Evolutionary conservation across 495 filamentous ascomycete genomes (phyloP).

Genomic region (Penicillium lividum): DNA sequence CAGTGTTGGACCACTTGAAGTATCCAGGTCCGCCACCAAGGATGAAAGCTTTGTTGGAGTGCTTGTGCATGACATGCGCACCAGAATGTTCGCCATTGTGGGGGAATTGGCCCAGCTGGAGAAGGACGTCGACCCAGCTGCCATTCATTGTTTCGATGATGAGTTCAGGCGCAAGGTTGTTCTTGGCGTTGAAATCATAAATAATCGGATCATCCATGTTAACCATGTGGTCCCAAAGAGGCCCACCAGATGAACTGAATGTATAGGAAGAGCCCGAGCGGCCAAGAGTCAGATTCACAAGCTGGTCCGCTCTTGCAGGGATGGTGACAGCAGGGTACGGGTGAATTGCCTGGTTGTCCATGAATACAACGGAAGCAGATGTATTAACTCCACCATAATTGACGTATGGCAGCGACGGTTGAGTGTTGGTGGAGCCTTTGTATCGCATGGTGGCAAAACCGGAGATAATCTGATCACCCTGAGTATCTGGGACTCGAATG

Average conservation of each 20-base stretch:
- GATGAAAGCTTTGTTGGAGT: slow-evolving; percentile 49
- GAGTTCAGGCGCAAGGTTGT: slow-evolving; percentile 29
- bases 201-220: slow-evolving; percentile 41
- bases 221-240: slow-evolving; percentile 33
- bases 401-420: slow-evolving; percentile 35
- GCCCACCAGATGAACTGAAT: slow-evolving; percentile 41
- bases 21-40: slow-evolving; percentile 34
- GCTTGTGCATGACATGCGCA: slow-evolving; percentile 57
- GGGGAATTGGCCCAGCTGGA: slow-evolving; percentile 25
- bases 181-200: slow-evolving; percentile 33
- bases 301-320: slow-evolving; percentile 42
- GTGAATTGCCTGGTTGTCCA: slow-evolving; percentile 30
- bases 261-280: slow-evolving; percentile 36
- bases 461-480: slow-evolving; percentile 38
- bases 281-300: slow-evolving; percentile 40
- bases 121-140: slow-evolving; percentile 55
- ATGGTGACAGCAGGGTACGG: slow-evolving; percentile 41
- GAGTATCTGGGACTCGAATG: slow-evolving; percentile 33
- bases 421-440: slow-evolving; percentile 15
- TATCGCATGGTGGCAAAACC: slow-evolving; percentile 35
- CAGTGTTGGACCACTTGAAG: slow-evolving; percentile 45
- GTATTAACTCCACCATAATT: slow-evolving; percentile 39
- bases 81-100: slow-evolving; percentile 19
- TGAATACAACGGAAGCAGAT: slow-evolving; percentile 33
- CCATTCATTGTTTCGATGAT: slow-evolving; percentile 46